Conservation (phyloP, 805 yeast genomes). For the Candida ulmi region DNA sequence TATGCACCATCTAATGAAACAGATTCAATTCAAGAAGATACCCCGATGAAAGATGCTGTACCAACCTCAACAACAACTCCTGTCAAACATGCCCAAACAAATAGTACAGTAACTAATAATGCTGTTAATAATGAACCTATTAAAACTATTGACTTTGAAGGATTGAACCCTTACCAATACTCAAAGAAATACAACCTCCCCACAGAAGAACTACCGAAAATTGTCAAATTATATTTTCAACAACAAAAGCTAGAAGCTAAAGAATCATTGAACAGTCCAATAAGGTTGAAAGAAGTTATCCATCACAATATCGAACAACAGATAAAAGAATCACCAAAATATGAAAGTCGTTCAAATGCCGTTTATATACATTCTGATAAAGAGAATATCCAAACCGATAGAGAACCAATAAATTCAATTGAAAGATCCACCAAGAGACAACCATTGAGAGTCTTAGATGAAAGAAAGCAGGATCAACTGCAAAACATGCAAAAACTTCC, state of each 20-base stretch:
- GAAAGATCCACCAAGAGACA: constrained; percentile 11
- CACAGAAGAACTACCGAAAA: constrained; percentile 29
- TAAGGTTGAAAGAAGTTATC: constrained; percentile 17
- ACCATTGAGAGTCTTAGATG: constrained; percentile 16
- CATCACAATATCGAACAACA: constrained; percentile 21
- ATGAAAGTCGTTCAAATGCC: too few species aligned
- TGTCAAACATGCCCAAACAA: too few species aligned
- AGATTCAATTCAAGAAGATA: constrained; percentile 11
- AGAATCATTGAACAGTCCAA: constrained; percentile 21
- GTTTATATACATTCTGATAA: constrained; percentile 11
- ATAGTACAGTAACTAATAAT: too few species aligned
- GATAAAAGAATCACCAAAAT: constrained; percentile 15
- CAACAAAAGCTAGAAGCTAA: constrained; percentile 29
- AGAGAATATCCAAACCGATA: constrained; percentile 6
- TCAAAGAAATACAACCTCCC: constrained; percentile 31
- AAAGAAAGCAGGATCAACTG: constrained; percentile 7
- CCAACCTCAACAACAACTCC: background rate
- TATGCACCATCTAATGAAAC: background rate
- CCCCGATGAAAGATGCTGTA: constrained; percentile 15
- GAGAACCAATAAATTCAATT: background rate
- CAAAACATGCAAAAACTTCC: constrained; percentile 5
- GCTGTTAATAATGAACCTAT: background rate
- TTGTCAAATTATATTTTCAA: constrained; percentile 31
- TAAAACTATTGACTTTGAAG: constrained; percentile 26
- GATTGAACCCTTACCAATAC: constrained; percentile 35